Percentiles rank a stretch among this genome's conserved stretches.
Conservation (phyloP, 805 yeast genomes). For the Candida cerambycidarum region DNA sequence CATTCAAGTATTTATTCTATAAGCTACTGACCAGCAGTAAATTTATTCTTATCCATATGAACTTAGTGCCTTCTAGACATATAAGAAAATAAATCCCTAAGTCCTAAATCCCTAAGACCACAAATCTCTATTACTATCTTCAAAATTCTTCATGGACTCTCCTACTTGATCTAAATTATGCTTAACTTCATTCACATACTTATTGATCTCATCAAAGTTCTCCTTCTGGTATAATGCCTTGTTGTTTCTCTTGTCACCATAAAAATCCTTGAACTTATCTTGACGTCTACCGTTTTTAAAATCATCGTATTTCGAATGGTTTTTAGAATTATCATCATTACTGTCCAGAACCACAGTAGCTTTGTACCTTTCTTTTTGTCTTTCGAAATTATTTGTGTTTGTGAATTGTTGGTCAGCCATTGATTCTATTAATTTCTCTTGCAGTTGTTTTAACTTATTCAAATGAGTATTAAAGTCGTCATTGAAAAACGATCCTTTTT, state of each 20-base stretch:
- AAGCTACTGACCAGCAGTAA: too few species aligned
- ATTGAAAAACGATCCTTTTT: slow-evolving; percentile 51
- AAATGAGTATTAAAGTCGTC: slow-evolving; percentile 52
- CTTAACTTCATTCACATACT: slow-evolving; percentile 50
- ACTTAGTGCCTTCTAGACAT: too few species aligned
- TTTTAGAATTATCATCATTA: slow-evolving; percentile 9
- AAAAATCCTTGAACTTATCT: slow-evolving; percentile 25
- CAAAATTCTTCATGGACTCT: slow-evolving; percentile 47
- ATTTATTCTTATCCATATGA: too few species aligned
- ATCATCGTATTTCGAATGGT: slow-evolving; percentile 6
- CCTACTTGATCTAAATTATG: slow-evolving; percentile 53
- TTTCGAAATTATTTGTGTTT: slow-evolving; percentile 17
- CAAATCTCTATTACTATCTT: slow-evolving; percentile 41
- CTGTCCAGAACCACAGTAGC: slow-evolving; percentile 18
- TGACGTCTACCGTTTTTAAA: slow-evolving; percentile 23
- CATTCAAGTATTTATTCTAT: too few species aligned
- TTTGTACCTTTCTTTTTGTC: slow-evolving; percentile 27
- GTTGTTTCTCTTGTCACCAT: slow-evolving; percentile 18
- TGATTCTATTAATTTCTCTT: slow-evolving; percentile 38
- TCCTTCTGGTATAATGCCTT: slow-evolving; percentile 43
- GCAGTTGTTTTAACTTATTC: slow-evolving; percentile 54
- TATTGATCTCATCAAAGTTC: slow-evolving; percentile 51
- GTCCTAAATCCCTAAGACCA: too few species aligned
- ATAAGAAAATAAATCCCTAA: too few species aligned
- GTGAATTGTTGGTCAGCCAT: slow-evolving; percentile 31